These are phyloP conservation scores for Serendipita sp. DNA, from an alignment of 768 basidiomycete genomes.

Conservation along the genomic window DNA sequence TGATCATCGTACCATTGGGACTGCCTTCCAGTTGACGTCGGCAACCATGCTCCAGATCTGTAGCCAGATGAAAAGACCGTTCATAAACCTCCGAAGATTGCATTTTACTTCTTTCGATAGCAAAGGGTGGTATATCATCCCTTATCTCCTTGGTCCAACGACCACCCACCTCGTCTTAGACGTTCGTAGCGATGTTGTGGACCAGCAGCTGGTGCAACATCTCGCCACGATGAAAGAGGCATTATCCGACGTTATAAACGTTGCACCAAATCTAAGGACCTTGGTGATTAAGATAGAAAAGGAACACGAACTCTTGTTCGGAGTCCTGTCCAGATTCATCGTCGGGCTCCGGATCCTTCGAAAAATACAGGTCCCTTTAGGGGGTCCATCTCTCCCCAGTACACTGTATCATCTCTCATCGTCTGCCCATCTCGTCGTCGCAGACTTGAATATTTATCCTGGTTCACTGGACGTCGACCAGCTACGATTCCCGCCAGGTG, in stretches of 20 bases:
- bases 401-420: neutral
- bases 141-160: neutral
- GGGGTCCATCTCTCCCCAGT: neutral
- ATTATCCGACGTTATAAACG: neutral
- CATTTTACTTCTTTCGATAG: neutral
- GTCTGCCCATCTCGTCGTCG: neutral
- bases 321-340: neutral
- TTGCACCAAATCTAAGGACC: neutral
- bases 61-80: neutral
- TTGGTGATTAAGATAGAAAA: neutral
- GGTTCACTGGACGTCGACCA: slow-evolving; percentile 13
- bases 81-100: neutral
- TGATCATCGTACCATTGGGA: neutral
- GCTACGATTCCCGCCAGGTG: slow-evolving; percentile 25
- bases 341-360: neutral
- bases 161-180: neutral
- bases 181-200: neutral
- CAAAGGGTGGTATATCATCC: neutral
- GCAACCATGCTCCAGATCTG: neutral
- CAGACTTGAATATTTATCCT: neutral
- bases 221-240: neutral
- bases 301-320: neutral
- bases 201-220: neutral
- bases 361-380: neutral
- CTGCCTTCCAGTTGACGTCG: neutral